Evolutionary conservation across 2,329 filamentous ascomycete genomes (phyloP), one percentile per base, ranked within the genome.

Genomic region (Purpureocillium lavendulum): DNA sequence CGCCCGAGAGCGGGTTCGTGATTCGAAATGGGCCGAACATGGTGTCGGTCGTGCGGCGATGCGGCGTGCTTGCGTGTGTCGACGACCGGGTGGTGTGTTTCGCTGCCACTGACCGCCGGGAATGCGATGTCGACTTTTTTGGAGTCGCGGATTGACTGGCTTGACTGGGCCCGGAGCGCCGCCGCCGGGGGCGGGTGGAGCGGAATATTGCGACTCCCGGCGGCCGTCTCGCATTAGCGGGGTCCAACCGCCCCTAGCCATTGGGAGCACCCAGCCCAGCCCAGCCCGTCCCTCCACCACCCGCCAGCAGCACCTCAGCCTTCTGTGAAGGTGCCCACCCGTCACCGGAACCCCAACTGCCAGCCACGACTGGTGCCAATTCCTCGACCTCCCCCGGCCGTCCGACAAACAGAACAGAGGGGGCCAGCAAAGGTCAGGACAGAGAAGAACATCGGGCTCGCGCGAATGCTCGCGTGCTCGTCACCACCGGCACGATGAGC

Each of bases 21-120:
- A 84, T 72, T 67, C 83, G 84, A 69, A 94, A 87, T 50, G 83
- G 73, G 56, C 84, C 84, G 62, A 88, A 90, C 88, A 95, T 94
- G 47, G 51, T 73, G 57, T 39, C 17, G 36, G 41, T 44, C 39
- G 4, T 13, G 41, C 35, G 24, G 35, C 40, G 40, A 35, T 14
- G 21, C 33, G 29, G 12, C 11, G 29, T 12, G 29, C n/a, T 13
- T 13, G 29, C 29, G 29, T 42, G 36, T 41, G 43, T 10, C 8
- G 14, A 21, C 18, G 33, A 30, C 36, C 13, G 37, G 17, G 34
- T 35, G 7, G 12, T 14, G n/a, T 14, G 29, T 28, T 12, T 29
- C 26, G 7, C 26, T 7, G 12, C 26, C 8, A 29, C 26, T 8
- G 26, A 29, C 26, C 7, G 26, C 8, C 29, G n/a, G 29, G 29